These are phyloP conservation scores for Nitzschia palea DNA, from an alignment of 108 stramenopile species.

Conservation along the genomic window DNA sequence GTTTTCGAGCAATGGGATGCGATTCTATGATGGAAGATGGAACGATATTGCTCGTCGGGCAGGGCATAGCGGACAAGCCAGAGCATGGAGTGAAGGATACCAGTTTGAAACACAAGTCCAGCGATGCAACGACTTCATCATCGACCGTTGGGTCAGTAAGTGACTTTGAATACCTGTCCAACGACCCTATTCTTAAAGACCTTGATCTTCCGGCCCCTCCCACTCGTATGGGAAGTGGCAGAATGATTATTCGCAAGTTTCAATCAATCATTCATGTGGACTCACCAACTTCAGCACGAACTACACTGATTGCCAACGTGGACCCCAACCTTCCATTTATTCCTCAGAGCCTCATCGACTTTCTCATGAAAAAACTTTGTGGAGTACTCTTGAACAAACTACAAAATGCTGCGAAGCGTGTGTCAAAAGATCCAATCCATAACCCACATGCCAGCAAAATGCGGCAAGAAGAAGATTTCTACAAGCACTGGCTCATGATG, in stretches of 20 bases:
- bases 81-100: constrained; percentile 24
- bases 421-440: constrained; percentile 67
- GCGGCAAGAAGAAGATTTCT: constrained; percentile 80
- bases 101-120: not conserved
- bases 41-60: constrained; percentile 74
- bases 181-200: constrained; percentile 52
- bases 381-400: constrained; percentile 83
- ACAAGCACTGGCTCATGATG: constrained; percentile 80
- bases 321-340: constrained; percentile 84
- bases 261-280: constrained; percentile 68
- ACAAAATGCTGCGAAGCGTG: constrained; percentile 70
- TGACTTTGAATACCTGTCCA: constrained; percentile 35
- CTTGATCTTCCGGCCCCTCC: constrained; percentile 73
- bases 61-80: constrained; percentile 64
- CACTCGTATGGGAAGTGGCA: constrained; percentile 60
- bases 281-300: constrained; percentile 73
- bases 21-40: constrained; percentile 88
- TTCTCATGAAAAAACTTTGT: constrained; percentile 88
- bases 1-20: constrained; percentile 86
- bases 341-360: constrained; percentile 87
- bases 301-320: constrained; percentile 84
- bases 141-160: not conserved
- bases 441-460: constrained; percentile 82
- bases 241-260: constrained; percentile 81
- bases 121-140: not conserved